Conservation (phyloP, 306 rosid genomes). For the Cicer chorassanicum region DNA sequence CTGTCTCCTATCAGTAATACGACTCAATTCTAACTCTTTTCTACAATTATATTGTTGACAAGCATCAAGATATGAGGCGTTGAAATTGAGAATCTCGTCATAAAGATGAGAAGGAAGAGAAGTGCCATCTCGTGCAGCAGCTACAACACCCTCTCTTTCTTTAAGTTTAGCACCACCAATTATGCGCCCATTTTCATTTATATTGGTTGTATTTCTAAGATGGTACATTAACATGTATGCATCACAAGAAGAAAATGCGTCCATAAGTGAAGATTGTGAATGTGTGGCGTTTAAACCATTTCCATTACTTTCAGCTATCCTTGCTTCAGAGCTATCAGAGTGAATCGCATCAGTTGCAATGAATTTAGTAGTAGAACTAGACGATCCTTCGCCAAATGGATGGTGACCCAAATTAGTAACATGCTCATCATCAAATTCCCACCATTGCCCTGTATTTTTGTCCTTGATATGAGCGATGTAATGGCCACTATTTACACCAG, state of each 20-base stretch:
- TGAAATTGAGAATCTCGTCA: slow-evolving; percentile 71
- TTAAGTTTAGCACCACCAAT: slow-evolving; percentile 47
- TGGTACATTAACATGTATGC: slow-evolving; percentile 97
- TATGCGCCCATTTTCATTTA: slow-evolving; percentile 37
- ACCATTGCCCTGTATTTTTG: slow-evolving; percentile 91
- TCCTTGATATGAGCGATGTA: slow-evolving; percentile 93
- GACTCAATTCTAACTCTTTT: slow-evolving; percentile 68
- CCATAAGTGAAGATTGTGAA: slow-evolving; percentile 54
- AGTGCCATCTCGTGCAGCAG: slow-evolving; percentile 51
- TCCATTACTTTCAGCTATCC: slow-evolving; percentile 60
- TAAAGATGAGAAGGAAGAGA: slow-evolving; percentile 68
- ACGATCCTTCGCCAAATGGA: slow-evolving; percentile 85
- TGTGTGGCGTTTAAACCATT: slow-evolving; percentile 52
- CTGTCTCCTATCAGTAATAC: slow-evolving; percentile 69
- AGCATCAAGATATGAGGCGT: slow-evolving; percentile 61
- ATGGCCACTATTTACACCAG: slow-evolving; percentile 95
- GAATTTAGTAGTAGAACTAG: slow-evolving; percentile 64
- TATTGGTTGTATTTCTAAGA: slow-evolving; percentile 54
- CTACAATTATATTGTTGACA: slow-evolving; percentile 61
- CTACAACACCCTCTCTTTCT: slow-evolving; percentile 51
- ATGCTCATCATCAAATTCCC: slow-evolving; percentile 95
- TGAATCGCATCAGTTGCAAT: slow-evolving; percentile 51
- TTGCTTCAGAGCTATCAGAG: slow-evolving; percentile 53
- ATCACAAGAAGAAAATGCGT: slow-evolving; percentile 79
- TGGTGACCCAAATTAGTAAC: slow-evolving; percentile 80